These are phyloP conservation scores for Pyrrhoderma noxium DNA, from an alignment of 1,284 basidiomycete genomes.

Conservation along the genomic window DNA sequence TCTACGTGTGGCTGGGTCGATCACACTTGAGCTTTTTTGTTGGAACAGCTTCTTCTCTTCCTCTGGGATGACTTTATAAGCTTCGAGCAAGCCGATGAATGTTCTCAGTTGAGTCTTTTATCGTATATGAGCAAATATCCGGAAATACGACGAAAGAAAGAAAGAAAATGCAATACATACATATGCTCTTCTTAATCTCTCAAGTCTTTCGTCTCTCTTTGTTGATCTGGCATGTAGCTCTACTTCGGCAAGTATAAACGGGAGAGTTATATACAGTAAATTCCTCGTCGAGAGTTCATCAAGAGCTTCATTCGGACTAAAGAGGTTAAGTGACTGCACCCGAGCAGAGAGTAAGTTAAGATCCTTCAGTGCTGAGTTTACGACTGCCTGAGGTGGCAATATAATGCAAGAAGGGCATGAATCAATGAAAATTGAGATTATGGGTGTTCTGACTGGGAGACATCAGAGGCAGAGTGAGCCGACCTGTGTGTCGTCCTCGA, in stretches of 20 bases:
- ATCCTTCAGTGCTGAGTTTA: constrained; percentile 47
- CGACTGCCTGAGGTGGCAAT: constrained; percentile 40
- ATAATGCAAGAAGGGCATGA: not conserved
- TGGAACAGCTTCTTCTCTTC: constrained; percentile 52
- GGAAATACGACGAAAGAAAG: constrained; percentile 15
- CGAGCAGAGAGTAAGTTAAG: constrained; percentile 43
- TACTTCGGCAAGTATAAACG: constrained; percentile 69
- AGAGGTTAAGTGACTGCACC: constrained; percentile 59
- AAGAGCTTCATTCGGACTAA: constrained; percentile 79
- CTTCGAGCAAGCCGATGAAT: constrained; percentile 55
- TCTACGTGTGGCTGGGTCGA: constrained; percentile 62
- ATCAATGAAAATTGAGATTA: not conserved
- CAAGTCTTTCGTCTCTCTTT: constrained; percentile 53
- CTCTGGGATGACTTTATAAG: constrained; percentile 63
- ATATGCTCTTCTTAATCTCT: constrained; percentile 48
- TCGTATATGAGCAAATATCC: constrained; percentile 18
- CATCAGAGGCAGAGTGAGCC: constrained; percentile 5
- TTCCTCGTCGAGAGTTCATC: constrained; percentile 82
- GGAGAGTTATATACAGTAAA: constrained; percentile 73
- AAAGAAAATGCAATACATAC: constrained; percentile 35
- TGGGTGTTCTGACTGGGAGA: constrained; percentile 3
- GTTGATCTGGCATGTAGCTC: constrained; percentile 56
- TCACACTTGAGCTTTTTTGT: constrained; percentile 38
- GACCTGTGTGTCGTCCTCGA: constrained; percentile 46
- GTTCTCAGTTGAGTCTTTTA: constrained; percentile 47